phyloP scores from a whole-genome alignment of 2,329 filamentous ascomycete genomes.

The Cladosporium sp. region DNA sequence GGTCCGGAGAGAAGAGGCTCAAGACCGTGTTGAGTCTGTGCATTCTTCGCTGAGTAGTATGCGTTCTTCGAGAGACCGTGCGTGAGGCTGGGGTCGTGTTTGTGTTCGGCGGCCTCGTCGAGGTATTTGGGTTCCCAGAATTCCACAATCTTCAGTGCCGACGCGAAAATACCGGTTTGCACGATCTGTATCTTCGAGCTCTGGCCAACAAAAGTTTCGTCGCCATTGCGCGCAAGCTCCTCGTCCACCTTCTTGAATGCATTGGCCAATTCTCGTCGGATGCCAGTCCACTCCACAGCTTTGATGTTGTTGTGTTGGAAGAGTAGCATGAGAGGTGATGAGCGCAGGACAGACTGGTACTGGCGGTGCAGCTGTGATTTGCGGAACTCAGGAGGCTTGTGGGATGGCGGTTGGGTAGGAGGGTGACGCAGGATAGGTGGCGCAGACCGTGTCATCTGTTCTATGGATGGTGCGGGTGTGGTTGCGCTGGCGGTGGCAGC shows the following conservation, averaged over 20 bases:
- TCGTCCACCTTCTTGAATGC: slow-evolving; percentile 62
- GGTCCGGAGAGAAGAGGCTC: slow-evolving; percentile 77
- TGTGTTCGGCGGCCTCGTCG: slow-evolving; percentile 22
- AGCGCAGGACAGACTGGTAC: slow-evolving; percentile 83
- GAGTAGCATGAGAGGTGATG: slow-evolving; percentile 77
- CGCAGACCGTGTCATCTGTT: slow-evolving; percentile 43
- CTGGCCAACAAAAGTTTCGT: slow-evolving; percentile 45
- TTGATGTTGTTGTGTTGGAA: slow-evolving; percentile 78
- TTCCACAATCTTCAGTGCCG: slow-evolving; percentile 80
- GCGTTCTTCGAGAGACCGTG: slow-evolving; percentile 58
- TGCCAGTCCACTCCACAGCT: slow-evolving; percentile 68
- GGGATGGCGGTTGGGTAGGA: slow-evolving; percentile 76
- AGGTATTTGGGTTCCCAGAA: slow-evolving; percentile 55
- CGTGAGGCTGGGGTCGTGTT: slow-evolving; percentile 45
- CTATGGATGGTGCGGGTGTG: slow-evolving; percentile 50
- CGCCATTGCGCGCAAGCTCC: slow-evolving; percentile 56
- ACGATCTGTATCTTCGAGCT: slow-evolving; percentile 70
- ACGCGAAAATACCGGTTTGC: slow-evolving; percentile 82
- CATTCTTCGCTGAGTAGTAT: slow-evolving; percentile 45
- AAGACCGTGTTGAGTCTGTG: slow-evolving; percentile 57
- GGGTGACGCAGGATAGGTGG: slow-evolving; percentile 50
- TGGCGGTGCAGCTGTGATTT: slow-evolving; percentile 85
- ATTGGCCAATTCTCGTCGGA: slow-evolving; percentile 63
- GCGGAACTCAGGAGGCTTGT: slow-evolving; percentile 78
- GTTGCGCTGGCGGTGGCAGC: slow-evolving; percentile 42